Percentiles rank a stretch among this genome's conserved stretches.
Evolutionary conservation across 768 basidiomycete genomes (phyloP).

Genomic region (Gloeopeniophorella convolvens): DNA sequence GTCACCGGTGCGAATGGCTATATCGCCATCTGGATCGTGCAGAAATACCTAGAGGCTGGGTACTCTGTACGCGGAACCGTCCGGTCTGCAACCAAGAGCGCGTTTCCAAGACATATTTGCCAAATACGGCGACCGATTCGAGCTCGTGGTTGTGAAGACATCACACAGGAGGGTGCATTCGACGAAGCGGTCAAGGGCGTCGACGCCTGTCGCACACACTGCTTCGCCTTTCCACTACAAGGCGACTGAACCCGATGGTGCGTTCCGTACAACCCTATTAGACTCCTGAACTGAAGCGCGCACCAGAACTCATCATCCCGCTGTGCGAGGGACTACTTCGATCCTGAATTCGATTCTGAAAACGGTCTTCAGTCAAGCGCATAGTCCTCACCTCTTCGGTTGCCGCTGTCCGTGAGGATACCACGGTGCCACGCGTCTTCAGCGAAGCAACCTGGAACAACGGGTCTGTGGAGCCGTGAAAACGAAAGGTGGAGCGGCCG

Average conservation of each 20-base stretch:
- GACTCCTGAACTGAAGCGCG: too few relatives aligned
- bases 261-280: too few relatives aligned
- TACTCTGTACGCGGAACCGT: slow-evolving; percentile 63
- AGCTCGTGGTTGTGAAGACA: slow-evolving; percentile 67
- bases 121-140: slow-evolving; percentile 49
- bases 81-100: slow-evolving; percentile 53
- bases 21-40: slow-evolving; percentile 54
- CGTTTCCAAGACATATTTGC: slow-evolving; percentile 46
- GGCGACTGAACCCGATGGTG: slow-evolving; percentile 35
- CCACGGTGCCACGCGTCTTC: slow-evolving; percentile 19
- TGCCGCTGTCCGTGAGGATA: slow-evolving; percentile 37
- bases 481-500: slow-evolving; percentile 42
- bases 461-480: slow-evolving; percentile 37
- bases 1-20: slow-evolving; percentile 57
- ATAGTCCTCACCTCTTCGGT: slow-evolving; percentile 57
- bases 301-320: slow-evolving; percentile 67
- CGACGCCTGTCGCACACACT: slow-evolving; percentile 62
- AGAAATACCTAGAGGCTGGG: slow-evolving; percentile 50
- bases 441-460: slow-evolving; percentile 45
- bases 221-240: slow-evolving; percentile 55
- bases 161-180: slow-evolving; percentile 56
- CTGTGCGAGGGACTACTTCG: slow-evolving; percentile 61
- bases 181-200: slow-evolving; percentile 75
- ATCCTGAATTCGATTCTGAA: slow-evolving; percentile 55
- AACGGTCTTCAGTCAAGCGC: slow-evolving; percentile 48